Percentiles rank a stretch among this genome's conserved stretches.
Evolutionary conservation across 805 yeast species (phyloP).

Genomic region (Kodamaea kaohsiungensis): DNA sequence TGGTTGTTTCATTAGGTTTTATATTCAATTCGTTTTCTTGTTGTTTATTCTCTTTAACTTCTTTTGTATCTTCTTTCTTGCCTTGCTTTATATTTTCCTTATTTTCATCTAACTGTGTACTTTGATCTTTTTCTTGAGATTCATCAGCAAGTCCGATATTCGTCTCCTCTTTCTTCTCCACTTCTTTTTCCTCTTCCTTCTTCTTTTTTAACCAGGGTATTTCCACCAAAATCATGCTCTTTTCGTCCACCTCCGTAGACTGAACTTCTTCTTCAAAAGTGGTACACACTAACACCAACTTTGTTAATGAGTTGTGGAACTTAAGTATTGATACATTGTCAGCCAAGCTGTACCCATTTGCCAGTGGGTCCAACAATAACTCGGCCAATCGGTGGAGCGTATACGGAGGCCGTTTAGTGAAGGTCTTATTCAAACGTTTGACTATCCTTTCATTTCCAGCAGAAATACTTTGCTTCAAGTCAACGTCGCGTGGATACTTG

Average conservation of each 20-base stretch:
- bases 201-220: slow-evolving; percentile 30
- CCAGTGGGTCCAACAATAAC: slow-evolving; percentile 40
- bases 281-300: slow-evolving; percentile 31
- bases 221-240: slow-evolving; percentile 23
- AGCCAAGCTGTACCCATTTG: slow-evolving; percentile 31
- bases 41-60: background rate
- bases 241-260: slow-evolving; percentile 10
- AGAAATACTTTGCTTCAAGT: slow-evolving; percentile 10
- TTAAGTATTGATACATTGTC: slow-evolving; percentile 37
- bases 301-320: slow-evolving; percentile 44
- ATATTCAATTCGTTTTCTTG: background rate
- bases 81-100: background rate
- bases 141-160: background rate
- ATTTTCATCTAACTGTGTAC: background rate
- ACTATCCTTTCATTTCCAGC: slow-evolving; percentile 26
- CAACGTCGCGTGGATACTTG: slow-evolving; percentile 10
- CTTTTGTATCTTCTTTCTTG: background rate
- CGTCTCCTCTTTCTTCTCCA: slow-evolving; percentile 7
- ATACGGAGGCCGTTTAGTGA: slow-evolving; percentile 45
- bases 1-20: background rate
- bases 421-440: slow-evolving; percentile 30
- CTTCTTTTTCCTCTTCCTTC: slow-evolving; percentile 17
- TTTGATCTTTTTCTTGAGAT: background rate
- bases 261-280: slow-evolving; percentile 23
- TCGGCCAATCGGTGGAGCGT: slow-evolving; percentile 51